Base-by-base conservation (phyloP, 495 filamentous ascomycete genomes). In the Acidiella bohemica region DNA sequence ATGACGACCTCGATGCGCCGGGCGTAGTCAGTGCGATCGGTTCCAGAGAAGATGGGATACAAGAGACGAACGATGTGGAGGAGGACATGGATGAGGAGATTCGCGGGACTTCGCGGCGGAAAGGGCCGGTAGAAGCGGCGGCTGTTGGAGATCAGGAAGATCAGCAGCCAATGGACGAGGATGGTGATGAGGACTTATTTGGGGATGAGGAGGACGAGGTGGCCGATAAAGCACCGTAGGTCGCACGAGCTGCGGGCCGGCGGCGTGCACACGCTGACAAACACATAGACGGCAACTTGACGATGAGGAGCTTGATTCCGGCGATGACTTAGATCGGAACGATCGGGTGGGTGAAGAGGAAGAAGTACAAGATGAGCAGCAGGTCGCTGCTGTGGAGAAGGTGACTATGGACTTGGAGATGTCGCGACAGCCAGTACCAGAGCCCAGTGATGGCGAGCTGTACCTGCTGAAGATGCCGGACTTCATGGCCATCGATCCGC, bases 221-320 rank as follows among this genome's bases (percentile, higher is more conserved):
- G 27, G 27, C 38, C 14, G 30, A 47, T 18, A n/a, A 32, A 29
- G 34, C 53, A 39, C 35, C 19, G 54, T 55, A 32, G 49, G 55
- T 36, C n/a, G 25, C 25, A 27, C n/a, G 7, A 27, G 25, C 25
- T 7, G 25, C 7, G n/a, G n/a, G n/a, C n/a, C n/a, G n/a, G n/a
- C n/a, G n/a, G n/a, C n/a, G n/a, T n/a, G n/a, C n/a, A n/a, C n/a
- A n/a, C n/a, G n/a, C n/a, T n/a, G n/a, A n/a, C n/a, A n/a, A n/a
- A n/a, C n/a, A 24, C 21, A 47, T 60, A 43, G 78, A 72, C 74
- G 73, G 37, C 66, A 65, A 40, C 61, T 84, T 12, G 71, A 79
- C 41, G 84, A 93, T 53, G 69, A 74, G 32, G 83, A 85, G 19
- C 62, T 92, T 1, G 81, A 78, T 43, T 93, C 85, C 8, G 85